These are phyloP conservation scores for Yarrowia osloensis DNA, from an alignment of 805 yeast genomes.

Conservation along the genomic window DNA sequence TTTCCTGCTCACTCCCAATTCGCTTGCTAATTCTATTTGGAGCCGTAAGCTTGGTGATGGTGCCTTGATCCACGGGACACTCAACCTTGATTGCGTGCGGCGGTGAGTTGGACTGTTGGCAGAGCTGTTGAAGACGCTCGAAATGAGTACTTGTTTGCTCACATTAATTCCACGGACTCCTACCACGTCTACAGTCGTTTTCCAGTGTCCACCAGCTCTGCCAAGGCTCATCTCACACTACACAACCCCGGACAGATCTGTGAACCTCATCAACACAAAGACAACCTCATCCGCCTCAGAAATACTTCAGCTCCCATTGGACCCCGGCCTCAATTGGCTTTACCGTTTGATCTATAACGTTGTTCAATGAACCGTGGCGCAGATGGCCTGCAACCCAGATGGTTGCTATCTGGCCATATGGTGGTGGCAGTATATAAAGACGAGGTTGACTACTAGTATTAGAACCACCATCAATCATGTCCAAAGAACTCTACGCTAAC, in stretches of 20 bases:
- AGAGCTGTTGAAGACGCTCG: no score
- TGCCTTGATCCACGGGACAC: constrained; percentile 11
- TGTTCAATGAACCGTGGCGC: not conserved
- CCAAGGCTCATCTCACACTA: no score
- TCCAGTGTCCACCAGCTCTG: no score
- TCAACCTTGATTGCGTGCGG: constrained; percentile 11
- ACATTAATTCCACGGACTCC: no score
- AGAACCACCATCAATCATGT: not conserved
- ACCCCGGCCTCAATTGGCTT: not conserved
- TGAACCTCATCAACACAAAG: no score
- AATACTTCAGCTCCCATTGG: not conserved
- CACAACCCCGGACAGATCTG: no score
- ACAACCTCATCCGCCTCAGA: not conserved
- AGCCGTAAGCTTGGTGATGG: not conserved
- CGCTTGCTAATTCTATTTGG: constrained; percentile 4
- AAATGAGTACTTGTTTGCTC: no score
- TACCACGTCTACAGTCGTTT: no score
- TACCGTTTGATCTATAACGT: constrained; percentile 3
- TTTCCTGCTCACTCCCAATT: no score
- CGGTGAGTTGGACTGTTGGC: not conserved
- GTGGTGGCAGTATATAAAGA: not conserved
- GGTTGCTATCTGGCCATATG: not conserved
- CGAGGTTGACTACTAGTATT: not conserved
- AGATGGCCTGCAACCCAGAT: not conserved
- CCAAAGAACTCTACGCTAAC: constrained; percentile 17